A percentile compares a stretch with the other conserved stretches of the same genome.
Conservation (phyloP, 2,329 filamentous ascomycete genomes). For the Grosmannia huntii region DNA sequence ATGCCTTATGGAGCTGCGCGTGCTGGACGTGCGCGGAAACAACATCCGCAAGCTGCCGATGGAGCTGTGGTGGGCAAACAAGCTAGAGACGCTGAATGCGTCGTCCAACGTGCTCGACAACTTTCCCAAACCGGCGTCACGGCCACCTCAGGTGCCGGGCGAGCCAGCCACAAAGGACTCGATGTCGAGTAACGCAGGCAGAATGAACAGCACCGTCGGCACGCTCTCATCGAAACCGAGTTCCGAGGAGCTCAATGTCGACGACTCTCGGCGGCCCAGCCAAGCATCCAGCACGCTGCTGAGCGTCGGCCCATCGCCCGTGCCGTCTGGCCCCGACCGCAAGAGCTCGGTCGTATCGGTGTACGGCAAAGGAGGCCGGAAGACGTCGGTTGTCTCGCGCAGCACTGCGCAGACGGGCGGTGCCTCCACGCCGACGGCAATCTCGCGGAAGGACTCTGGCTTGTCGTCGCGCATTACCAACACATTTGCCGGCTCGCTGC, state of each 20-base stretch:
- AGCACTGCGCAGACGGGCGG: slow-evolving; percentile 32
- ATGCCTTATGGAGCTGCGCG: slow-evolving; percentile 68
- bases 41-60: slow-evolving; percentile 80
- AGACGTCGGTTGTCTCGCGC: slow-evolving; percentile 71
- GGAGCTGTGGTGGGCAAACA: slow-evolving; percentile 93
- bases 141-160: slow-evolving; percentile 48
- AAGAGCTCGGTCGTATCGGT: slow-evolving; percentile 80
- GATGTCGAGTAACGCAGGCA: slow-evolving; percentile 21
- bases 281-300: slow-evolving; percentile 67
- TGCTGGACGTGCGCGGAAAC: slow-evolving; percentile 84
- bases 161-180: slow-evolving; percentile 20
- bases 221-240: slow-evolving; percentile 50
- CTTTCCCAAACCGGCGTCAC: slow-evolving; percentile 77
- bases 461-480: slow-evolving; percentile 66
- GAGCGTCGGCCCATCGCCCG: slow-evolving; percentile 63
- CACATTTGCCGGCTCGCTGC: slow-evolving; percentile 79
- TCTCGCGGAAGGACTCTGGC: slow-evolving; percentile 73
- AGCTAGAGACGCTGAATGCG: slow-evolving; percentile 81
- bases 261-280: slow-evolving; percentile 59
- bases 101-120: slow-evolving; percentile 86
- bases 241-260: slow-evolving; percentile 58
- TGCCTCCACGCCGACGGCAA: slow-evolving; percentile 38
- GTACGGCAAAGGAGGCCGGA: slow-evolving; percentile 65
- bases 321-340: slow-evolving; percentile 44
- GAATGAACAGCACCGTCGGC: slow-evolving; percentile 25